Conservation (phyloP, 495 filamentous ascomycete species). For the Penicillium daleae region DNA sequence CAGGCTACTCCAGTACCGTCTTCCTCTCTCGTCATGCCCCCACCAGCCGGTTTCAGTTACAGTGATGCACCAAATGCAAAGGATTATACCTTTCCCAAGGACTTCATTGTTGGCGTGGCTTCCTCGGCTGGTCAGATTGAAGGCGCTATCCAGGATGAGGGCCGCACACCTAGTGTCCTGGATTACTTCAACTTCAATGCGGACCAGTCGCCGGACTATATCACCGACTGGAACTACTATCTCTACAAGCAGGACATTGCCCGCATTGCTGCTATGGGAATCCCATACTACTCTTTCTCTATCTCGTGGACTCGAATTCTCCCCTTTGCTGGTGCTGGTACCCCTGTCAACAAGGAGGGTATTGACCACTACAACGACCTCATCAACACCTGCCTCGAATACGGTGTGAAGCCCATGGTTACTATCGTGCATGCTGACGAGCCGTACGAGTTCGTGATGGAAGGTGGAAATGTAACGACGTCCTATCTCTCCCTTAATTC, state of each 20-base stretch:
- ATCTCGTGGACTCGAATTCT: not conserved
- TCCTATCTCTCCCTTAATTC: not conserved
- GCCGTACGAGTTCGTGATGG: constrained; percentile 1
- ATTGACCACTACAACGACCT: constrained; percentile 1
- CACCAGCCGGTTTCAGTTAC: not conserved
- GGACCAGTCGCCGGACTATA: not conserved
- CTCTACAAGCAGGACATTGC: not conserved
- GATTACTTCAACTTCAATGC: constrained; percentile 4
- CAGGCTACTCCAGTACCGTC: not conserved
- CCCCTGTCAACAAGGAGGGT: not conserved
- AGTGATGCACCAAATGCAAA: not conserved
- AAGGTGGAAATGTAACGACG: not conserved
- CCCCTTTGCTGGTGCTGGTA: not conserved
- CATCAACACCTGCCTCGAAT: constrained; percentile 1
- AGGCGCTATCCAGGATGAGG: constrained; percentile 1
- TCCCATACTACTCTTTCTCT: not conserved
- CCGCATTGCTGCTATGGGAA: not conserved
- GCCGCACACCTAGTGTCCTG: not conserved
- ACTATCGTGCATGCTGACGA: not conserved
- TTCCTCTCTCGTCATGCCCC: constrained; percentile 1
- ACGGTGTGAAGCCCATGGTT: not conserved
- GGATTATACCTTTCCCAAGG: not conserved
- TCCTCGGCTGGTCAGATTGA: not conserved
- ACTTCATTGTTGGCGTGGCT: not conserved
- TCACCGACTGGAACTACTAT: constrained; percentile 1